These are phyloP conservation scores for Globisporangium splendens DNA, from an alignment of 352 stramenopile species.

Conservation along the genomic window DNA sequence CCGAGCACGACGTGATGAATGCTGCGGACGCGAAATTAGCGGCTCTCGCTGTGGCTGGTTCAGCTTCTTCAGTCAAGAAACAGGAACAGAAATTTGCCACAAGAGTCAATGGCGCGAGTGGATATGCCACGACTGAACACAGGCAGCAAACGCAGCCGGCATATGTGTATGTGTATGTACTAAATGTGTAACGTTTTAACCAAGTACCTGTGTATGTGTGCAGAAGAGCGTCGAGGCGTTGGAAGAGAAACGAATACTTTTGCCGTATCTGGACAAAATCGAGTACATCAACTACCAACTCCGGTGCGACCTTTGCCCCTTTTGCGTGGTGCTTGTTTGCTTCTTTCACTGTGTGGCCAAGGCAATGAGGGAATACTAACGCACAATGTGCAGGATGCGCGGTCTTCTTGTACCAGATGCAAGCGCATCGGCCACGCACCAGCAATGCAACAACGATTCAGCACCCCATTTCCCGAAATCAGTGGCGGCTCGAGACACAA, in stretches of 20 bases:
- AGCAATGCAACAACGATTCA: no score
- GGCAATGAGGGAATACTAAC: constrained; percentile 2
- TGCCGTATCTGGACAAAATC: constrained; percentile 84
- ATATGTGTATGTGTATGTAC: neutral
- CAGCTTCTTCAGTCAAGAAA: neutral
- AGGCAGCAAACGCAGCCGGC: neutral
- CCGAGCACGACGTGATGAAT: constrained; percentile 7
- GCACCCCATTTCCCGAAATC: no score
- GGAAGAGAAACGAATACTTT: constrained; percentile 78
- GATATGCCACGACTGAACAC: neutral
- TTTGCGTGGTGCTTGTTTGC: neutral
- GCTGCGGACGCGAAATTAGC: constrained; percentile 13
- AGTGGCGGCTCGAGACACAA: neutral
- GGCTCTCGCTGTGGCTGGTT: constrained; percentile 4
- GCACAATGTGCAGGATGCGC: no score
- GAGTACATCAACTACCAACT: constrained; percentile 86
- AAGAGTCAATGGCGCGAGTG: neutral
- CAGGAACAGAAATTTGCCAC: neutral
- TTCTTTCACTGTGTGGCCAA: neutral
- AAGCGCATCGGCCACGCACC: neutral
- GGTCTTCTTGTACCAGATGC: neutral
- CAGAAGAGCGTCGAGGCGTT: constrained; percentile 57
- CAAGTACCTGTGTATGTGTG: neutral
- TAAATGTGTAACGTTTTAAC: no score
- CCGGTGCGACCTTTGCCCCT: constrained; percentile 20